A percentile compares a stretch with the other conserved stretches of the same genome.
Evolutionary conservation across 2,329 filamentous ascomycete genomes (phyloP).

Genomic region (Daldinia eschscholtzii): DNA sequence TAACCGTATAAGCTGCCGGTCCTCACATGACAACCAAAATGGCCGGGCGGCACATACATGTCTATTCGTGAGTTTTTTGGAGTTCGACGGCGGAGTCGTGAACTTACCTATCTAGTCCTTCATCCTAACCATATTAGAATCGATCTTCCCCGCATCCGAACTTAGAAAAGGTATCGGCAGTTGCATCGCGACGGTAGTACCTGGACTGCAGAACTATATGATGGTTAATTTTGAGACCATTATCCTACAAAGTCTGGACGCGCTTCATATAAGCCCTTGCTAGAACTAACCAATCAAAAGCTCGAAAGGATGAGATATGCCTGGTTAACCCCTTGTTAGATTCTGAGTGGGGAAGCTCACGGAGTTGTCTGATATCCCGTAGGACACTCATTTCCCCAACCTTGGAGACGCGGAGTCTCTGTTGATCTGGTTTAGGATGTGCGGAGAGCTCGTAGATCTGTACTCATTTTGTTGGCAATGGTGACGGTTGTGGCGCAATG

Average conservation of each 20-base stretch:
- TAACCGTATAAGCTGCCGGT: slow-evolving; percentile 13
- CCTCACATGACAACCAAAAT: slow-evolving; percentile 20
- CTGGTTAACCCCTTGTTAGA: slow-evolving; percentile 2
- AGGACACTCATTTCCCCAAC: slow-evolving; percentile 25
- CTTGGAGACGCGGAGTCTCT: slow-evolving; percentile 30
- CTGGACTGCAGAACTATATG: neutral
- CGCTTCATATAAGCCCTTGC: neutral
- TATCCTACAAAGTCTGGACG: neutral
- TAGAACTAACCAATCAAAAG: slow-evolving; percentile 7
- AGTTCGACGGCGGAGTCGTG: slow-evolving; percentile 14
- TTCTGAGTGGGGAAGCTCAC: slow-evolving; percentile 13
- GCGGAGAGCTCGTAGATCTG: slow-evolving; percentile 29
- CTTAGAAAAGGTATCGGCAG: slow-evolving; percentile 31
- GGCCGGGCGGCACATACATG: slow-evolving; percentile 25
- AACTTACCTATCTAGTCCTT: slow-evolving; percentile 23
- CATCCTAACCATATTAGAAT: slow-evolving; percentile 33
- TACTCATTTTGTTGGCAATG: slow-evolving; percentile 11
- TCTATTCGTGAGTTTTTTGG: slow-evolving; percentile 13
- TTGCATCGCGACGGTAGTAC: slow-evolving; percentile 23
- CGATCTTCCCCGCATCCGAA: slow-evolving; percentile 36
- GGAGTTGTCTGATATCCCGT: slow-evolving; percentile 21
- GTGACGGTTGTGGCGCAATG: slow-evolving; percentile 22
- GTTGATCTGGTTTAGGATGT: slow-evolving; percentile 22
- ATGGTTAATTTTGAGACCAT: slow-evolving; percentile 13
- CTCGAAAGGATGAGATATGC: neutral